Percentiles rank a stretch among this genome's conserved stretches.
These are phyloP conservation scores for Wickerhamiella allomyrinae DNA, from an alignment of 805 yeast species.

Conservation along the genomic window DNA sequence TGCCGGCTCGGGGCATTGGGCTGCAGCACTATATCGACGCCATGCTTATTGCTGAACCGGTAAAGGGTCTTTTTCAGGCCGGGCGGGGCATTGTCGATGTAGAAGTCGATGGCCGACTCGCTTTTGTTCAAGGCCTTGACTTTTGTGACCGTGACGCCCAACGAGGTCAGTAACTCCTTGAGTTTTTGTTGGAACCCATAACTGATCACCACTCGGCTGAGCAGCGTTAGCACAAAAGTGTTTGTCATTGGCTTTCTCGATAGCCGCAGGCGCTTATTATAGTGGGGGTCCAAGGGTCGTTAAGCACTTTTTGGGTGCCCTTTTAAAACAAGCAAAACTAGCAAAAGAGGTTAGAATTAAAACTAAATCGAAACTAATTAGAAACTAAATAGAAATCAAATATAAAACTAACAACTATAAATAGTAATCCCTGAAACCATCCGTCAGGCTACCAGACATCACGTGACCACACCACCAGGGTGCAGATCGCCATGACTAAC, in stretches of 20 bases:
- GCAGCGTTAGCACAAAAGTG: not conserved
- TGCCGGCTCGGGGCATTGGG: slow-evolving; percentile 17
- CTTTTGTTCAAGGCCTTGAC: not conserved
- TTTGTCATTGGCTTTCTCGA: too few relatives aligned
- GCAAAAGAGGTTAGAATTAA: too few relatives aligned
- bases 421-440: too few relatives aligned
- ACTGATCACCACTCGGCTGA: not conserved
- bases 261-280: too few relatives aligned
- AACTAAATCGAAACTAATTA: too few relatives aligned
- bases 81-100: not conserved
- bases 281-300: too few relatives aligned
- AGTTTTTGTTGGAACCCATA: not conserved
- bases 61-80: not conserved
- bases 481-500: not conserved
- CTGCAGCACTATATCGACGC: not conserved
- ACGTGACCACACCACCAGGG: too few relatives aligned
- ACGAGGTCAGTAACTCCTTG: not conserved
- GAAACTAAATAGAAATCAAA: too few relatives aligned
- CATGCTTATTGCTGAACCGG: not conserved
- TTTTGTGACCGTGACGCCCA: not conserved
- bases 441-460: too few relatives aligned
- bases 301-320: too few relatives aligned
- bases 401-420: too few relatives aligned
- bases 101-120: not conserved
- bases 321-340: too few relatives aligned